phyloP scores from a whole-genome alignment of 192 early-diverging fungal species.

The Backusella macrospora region DNA sequence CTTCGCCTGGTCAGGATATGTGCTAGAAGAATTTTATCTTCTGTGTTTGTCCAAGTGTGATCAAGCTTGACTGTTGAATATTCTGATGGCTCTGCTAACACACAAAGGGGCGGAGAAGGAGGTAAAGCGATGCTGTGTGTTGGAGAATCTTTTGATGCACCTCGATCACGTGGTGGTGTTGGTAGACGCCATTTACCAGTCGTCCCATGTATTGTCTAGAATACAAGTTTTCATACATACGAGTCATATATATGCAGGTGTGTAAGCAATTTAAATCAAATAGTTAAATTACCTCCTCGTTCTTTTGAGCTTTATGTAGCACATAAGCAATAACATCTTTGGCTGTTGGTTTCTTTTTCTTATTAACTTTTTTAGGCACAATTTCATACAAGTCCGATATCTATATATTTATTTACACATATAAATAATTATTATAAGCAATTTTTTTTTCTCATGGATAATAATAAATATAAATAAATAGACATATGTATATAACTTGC shows the following conservation, averaged over 20 bases:
- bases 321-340: constrained; percentile 21
- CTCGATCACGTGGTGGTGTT: constrained; percentile 23
- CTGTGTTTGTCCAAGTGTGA: constrained; percentile 11
- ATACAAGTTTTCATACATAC: neutral
- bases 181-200: constrained; percentile 23
- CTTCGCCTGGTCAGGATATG: constrained; percentile 16
- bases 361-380: constrained; percentile 5
- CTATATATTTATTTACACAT: neutral
- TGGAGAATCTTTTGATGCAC: neutral
- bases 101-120: constrained; percentile 16
- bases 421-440: neutral
- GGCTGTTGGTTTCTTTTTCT: constrained; percentile 2
- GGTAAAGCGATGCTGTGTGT: neutral
- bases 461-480: neutral
- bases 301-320: constrained; percentile 13
- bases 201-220: neutral
- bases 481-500: neutral
- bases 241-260: neutral
- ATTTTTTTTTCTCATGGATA: neutral
- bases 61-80: neutral
- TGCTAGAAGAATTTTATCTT: constrained; percentile 18
- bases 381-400: constrained; percentile 7
- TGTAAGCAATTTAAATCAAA: neutral
- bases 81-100: neutral
- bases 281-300: neutral